Conservation (phyloP, 495 filamentous ascomycete species). For the Talaromyces liani region DNA sequence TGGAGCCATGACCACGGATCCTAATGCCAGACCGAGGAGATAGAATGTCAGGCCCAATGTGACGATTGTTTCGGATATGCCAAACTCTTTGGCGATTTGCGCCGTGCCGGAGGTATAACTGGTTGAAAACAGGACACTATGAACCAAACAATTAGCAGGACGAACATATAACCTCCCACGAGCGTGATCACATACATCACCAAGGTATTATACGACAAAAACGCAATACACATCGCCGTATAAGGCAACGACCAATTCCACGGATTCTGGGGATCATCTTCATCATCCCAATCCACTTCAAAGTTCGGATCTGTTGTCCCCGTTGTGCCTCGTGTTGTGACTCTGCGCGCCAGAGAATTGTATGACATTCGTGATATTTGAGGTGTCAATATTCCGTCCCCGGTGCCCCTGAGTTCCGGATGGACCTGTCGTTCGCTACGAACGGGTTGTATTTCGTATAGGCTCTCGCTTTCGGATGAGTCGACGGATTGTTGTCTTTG, state of each 20-base stretch:
- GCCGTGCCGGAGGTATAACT: conserved; percentile 66
- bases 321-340: conserved; percentile 50
- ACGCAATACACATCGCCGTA: conserved; percentile 52
- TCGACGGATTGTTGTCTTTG: neutral
- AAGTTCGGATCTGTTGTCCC: conserved; percentile 57
- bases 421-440: conserved; percentile 3
- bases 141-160: neutral
- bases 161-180: neutral
- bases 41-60: conserved; percentile 79
- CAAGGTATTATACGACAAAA: conserved; percentile 67
- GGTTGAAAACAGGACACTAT: conserved; percentile 73
- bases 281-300: conserved; percentile 66
- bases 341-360: conserved; percentile 24
- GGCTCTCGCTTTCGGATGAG: neutral
- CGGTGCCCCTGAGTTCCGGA: conserved; percentile 1
- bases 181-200: conserved; percentile 36
- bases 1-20: conserved; percentile 67
- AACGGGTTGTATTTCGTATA: conserved; percentile 6
- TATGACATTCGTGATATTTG: conserved; percentile 17
- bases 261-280: conserved; percentile 62
- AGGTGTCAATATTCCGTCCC: conserved; percentile 16
- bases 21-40: conserved; percentile 55
- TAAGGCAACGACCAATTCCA: conserved; percentile 68
- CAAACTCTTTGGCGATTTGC: conserved; percentile 61
- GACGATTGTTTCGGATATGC: conserved; percentile 47